phyloP scores from a whole-genome alignment of 768 basidiomycete genomes.

The Suillus occidentalis region DNA sequence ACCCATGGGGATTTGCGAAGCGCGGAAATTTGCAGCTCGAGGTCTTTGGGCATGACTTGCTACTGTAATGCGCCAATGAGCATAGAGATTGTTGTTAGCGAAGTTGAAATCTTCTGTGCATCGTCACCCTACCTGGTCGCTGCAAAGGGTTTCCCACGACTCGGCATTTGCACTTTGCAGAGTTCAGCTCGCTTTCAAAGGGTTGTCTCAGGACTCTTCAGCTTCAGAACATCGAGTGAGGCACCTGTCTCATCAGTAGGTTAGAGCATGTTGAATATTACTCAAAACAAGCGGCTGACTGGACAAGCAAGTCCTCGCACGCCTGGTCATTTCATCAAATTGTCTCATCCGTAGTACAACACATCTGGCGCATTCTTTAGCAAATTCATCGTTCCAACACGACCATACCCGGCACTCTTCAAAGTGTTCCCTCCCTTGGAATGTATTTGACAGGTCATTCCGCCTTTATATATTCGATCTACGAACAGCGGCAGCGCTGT shows the following conservation, averaged over 20 bases:
- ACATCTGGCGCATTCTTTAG: not conserved
- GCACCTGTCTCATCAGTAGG: not conserved
- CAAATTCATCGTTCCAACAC: not conserved
- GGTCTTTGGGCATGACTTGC: not conserved
- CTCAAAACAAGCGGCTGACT: not conserved
- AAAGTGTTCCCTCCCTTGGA: too few species aligned
- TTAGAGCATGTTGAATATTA: not conserved
- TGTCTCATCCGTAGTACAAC: not conserved
- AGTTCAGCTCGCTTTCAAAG: not conserved
- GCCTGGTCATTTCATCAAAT: not conserved
- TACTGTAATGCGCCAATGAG: not conserved
- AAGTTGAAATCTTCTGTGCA: not conserved
- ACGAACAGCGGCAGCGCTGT: not conserved
- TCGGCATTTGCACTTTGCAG: too few species aligned
- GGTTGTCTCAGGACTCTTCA: not conserved
- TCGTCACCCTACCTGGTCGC: not conserved
- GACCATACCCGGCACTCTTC: not conserved
- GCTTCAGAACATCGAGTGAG: not conserved
- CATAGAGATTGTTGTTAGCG: not conserved
- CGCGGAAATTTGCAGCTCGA: not conserved
- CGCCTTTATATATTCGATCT: not conserved
- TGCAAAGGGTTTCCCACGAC: too few species aligned
- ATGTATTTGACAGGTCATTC: not conserved
- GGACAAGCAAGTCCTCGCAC: not conserved
- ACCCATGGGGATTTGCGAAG: conserved; percentile 1